Base-by-base conservation (phyloP, 768 basidiomycete genomes). In the Lactifluus echinatus region DNA sequence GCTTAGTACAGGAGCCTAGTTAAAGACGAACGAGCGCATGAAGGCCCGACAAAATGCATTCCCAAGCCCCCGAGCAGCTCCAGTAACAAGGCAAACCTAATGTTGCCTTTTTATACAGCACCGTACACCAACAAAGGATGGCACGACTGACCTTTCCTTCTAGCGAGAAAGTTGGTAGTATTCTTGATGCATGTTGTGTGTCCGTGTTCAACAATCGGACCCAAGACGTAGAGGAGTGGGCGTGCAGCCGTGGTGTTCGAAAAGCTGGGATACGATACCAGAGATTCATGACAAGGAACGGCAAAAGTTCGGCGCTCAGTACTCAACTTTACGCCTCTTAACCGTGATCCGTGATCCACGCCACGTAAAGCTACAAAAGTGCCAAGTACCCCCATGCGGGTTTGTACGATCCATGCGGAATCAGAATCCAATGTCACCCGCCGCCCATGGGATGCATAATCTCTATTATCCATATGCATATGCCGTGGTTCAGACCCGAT, bases 11-110 rank as follows among this genome's bases (percentile, higher is more conserved):
- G 29, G 17, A 17, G 19, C 23, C 8, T 60, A 55, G 37, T 56
- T 44, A 12, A 31, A 73, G 17, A 63, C 82, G 65, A 65, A 90
- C 89, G 89, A 88, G 71, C 88, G 84, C 63, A 93, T 66, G 70
- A 97, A 93, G 12, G 93, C 93, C 45, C 84, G 80, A 68, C 92
- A 93, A 68, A 97, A 92, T 70, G 92, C 86, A 63, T 87, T 79
- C 7, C 95, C 95, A 45, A 98, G 74, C 7, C 95, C 95, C 65
- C 89, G 79, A 12, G 93, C 95, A 53, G 85, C 95, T 45, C 95
- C 95, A 37, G 95, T 98, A 50, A 98, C 84, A 64, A 94, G 74
- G 72, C 90, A 91, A 53, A 93, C 92, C 85, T 95, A 59, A 23
- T 14, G 6, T n/a, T 12, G 19, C 43, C 46, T n/a, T n/a, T n/a